phyloP scores from a whole-genome alignment of 768 basidiomycete genomes.

The Mycena latifolia region DNA sequence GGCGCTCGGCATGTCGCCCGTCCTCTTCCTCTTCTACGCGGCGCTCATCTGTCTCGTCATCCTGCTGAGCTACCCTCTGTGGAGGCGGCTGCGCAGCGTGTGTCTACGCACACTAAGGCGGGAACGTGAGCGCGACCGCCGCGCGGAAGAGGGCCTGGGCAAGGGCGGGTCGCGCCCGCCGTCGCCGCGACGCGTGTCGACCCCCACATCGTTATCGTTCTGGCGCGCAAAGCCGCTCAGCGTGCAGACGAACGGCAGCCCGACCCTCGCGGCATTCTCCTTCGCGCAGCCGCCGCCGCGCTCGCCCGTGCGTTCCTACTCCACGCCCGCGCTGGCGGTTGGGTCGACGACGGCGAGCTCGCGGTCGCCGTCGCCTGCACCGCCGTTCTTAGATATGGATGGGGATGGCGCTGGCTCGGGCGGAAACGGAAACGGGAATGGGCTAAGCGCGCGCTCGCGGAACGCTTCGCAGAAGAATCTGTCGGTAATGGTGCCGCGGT shows the following conservation, averaged over 20 bases:
- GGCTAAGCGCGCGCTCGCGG: slow-evolving; percentile 67
- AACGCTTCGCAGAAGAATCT: slow-evolving; percentile 78
- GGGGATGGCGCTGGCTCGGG: background rate
- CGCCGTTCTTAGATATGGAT: slow-evolving; percentile 54
- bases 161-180: slow-evolving; percentile 42
- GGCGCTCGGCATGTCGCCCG: slow-evolving; percentile 80
- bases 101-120: slow-evolving; percentile 55
- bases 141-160: slow-evolving; percentile 63
- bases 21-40: slow-evolving; percentile 70
- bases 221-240: slow-evolving; percentile 42
- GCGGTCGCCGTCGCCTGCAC: slow-evolving; percentile 63
- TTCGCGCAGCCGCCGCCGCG: slow-evolving; percentile 35
- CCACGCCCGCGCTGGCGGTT: slow-evolving; percentile 50
- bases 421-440: slow-evolving; percentile 41
- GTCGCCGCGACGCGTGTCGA: slow-evolving; percentile 52
- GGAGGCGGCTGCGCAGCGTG: slow-evolving; percentile 63
- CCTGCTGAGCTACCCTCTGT: slow-evolving; percentile 66
- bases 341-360: slow-evolving; percentile 54
- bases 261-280: slow-evolving; percentile 15
- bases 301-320: slow-evolving; percentile 54
- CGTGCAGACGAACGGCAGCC: slow-evolving; percentile 44
- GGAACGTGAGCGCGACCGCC: slow-evolving; percentile 50
- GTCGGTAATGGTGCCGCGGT: slow-evolving; percentile 62
- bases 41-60: slow-evolving; percentile 56
- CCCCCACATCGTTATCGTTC: slow-evolving; percentile 48